Base-by-base conservation (phyloP, 768 basidiomycete genomes). In the Amylocystis lapponica region DNA sequence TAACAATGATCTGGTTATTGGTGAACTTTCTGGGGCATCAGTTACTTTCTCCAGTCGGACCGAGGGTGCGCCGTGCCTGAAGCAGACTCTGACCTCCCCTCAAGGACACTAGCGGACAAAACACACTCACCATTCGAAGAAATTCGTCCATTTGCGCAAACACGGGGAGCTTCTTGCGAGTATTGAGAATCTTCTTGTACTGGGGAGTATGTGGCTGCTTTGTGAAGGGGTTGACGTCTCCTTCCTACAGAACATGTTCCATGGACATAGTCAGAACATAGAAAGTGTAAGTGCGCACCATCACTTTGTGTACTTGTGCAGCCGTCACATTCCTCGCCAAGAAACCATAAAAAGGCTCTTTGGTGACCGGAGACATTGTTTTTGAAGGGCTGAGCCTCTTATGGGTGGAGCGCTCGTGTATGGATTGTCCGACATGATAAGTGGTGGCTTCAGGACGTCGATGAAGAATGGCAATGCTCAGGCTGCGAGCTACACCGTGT, bases 61-160 rank as follows among this genome's bases (percentile, higher is more conserved):
- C 39, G 36, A 47, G 50, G 50, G 49, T 41, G 53, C 36, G 41
- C 46, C 23, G 47, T 48, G 49, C 48, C 47, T 51, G 53, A 45
- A 56, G 52, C 52, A 57, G 48, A 51, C 54, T 60, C 56, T 55
- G 56, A 60, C 55, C 57, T 58, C 57, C 54, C 54, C 48, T 56
- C 41, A 53, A 36, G 36, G 39, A 40, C 12, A 46, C 10, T 13
- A 44, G 42, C 29, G 25, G 36, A 3, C 25, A 10, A 3, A 27
- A 16, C 10, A 33, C 23, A 75, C 88, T 67, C 66, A 89, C 90
- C 68, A 94, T 84, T 52, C 85, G 75, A 56, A 83, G 79, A 62
- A 99, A 98, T 35, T 94, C 88, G 45, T 83, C 76, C 93, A 97
- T 95, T 65, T 95, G 89, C 2, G 81, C 66, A 54, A 75, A 96